Evolutionary conservation across 75 land plant genomes (phyloP).

Genomic region (Larix kaempferi): DNA sequence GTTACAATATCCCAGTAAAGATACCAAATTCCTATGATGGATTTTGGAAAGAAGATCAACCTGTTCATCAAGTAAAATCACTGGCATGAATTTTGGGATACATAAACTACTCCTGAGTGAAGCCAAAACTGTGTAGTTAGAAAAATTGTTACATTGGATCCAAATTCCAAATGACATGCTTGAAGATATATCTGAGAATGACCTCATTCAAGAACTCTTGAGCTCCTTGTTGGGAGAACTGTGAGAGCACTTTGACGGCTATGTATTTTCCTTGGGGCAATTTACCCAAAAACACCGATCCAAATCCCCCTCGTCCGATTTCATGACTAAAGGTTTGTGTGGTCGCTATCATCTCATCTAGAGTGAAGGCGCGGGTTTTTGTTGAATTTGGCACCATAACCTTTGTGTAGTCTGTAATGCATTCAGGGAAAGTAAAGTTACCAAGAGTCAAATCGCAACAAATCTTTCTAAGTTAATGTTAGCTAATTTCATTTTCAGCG

Average conservation of each 20-base stretch:
- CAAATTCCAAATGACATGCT: too few relatives aligned
- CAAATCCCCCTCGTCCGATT: background rate
- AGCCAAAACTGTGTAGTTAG: constrained; percentile 3
- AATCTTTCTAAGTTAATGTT: too few relatives aligned
- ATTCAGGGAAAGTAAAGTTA: background rate
- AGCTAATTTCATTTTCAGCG: background rate
- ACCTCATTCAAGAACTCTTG: background rate
- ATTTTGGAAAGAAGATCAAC: background rate
- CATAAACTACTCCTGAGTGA: too few relatives aligned
- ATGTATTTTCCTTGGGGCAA: background rate
- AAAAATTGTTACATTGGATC: background rate
- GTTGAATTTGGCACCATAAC: background rate
- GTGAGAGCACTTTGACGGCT: background rate
- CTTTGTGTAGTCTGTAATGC: background rate
- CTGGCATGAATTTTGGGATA: too few relatives aligned
- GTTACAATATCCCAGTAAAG: constrained; percentile 42
- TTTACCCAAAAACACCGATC: background rate
- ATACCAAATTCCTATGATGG: constrained; percentile 34
- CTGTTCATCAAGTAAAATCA: background rate
- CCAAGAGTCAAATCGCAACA: background rate
- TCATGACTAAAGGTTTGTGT: background rate
- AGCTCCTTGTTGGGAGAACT: background rate
- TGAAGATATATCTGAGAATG: background rate
- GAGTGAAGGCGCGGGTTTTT: background rate
- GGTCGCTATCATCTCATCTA: background rate